Conservation (phyloP, 139 green algal genomes). For the Micromonas commoda region DNA sequence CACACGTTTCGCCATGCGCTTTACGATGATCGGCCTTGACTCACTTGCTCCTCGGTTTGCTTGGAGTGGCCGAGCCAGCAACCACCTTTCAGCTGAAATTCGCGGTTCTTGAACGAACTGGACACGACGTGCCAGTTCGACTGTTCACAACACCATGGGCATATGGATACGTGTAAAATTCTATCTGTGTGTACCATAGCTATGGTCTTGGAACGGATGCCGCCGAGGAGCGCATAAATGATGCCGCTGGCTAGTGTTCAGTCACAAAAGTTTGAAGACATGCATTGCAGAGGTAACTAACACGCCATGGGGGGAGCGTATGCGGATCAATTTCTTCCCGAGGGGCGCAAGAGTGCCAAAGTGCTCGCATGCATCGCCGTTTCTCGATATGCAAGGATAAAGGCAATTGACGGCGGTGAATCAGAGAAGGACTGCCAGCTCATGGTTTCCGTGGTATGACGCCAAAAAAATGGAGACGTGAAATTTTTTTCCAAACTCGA, state of each 20-base stretch:
- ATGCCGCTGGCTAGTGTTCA: no score
- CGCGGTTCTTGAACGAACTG: conserved; percentile 45
- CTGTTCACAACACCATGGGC: conserved; percentile 74
- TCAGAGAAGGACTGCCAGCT: not conserved
- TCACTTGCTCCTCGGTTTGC: conserved; percentile 68
- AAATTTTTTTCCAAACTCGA: not conserved
- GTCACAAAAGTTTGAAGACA: no score
- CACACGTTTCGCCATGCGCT: no score
- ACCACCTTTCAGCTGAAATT: conserved; percentile 69
- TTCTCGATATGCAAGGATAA: conserved; percentile 32
- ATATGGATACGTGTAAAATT: conserved; percentile 84
- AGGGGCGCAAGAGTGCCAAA: conserved; percentile 65
- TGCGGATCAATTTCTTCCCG: conserved; percentile 79
- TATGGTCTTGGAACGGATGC: conserved; percentile 50
- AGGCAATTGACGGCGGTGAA: not conserved
- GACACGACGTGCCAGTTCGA: conserved; percentile 40
- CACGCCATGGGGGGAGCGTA: conserved; percentile 85
- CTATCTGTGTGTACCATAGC: conserved; percentile 89
- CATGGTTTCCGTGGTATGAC: not conserved
- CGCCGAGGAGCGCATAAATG: no score
- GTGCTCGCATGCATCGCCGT: conserved; percentile 86
- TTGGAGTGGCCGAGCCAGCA: conserved; percentile 29
- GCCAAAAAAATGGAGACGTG: not conserved
- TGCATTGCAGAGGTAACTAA: conserved; percentile 92
- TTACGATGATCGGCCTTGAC: conserved; percentile 74